Conservation (phyloP, 108 stramenopile species). For the Cyclotella cryptica region DNA sequence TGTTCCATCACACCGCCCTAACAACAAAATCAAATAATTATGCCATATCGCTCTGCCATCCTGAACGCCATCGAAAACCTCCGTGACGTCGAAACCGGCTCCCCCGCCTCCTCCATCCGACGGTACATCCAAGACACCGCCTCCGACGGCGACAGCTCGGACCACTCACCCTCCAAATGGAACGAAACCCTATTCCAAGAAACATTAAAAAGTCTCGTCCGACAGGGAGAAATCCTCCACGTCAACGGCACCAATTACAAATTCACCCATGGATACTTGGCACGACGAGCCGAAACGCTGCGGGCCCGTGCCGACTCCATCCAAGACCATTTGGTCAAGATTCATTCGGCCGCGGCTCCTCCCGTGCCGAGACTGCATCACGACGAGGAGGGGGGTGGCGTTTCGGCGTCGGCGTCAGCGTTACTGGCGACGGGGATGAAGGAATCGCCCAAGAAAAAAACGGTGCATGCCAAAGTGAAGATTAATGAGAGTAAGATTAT, state of each 20-base stretch:
- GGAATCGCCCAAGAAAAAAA: conserved; percentile 46
- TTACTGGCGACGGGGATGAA: conserved; percentile 30
- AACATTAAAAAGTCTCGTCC: conserved; percentile 43
- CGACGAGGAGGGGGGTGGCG: not conserved
- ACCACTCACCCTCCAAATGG: conserved; percentile 21
- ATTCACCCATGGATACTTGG: conserved; percentile 31
- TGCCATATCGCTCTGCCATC: conserved; percentile 52
- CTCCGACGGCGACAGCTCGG: not conserved
- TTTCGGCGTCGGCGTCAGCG: conserved; percentile 3
- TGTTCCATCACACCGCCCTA: too few species aligned
- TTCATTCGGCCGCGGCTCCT: conserved; percentile 11
- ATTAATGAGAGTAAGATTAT: conserved; percentile 48
- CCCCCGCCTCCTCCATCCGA: conserved; percentile 33
- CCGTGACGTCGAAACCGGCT: conserved; percentile 48
- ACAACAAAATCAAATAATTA: conserved; percentile 8
- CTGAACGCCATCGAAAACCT: conserved; percentile 48
- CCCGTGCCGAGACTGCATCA: not conserved
- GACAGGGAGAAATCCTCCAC: conserved; percentile 28
- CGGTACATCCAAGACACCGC: conserved; percentile 30
- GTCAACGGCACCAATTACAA: conserved; percentile 48
- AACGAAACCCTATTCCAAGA: conserved; percentile 43
- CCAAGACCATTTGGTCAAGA: conserved; percentile 12
- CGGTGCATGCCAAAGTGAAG: conserved; percentile 47
- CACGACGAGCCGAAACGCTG: conserved; percentile 23
- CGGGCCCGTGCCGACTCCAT: conserved; percentile 26